phyloP scores from a whole-genome alignment of 2,329 filamentous ascomycete species.

The Alternaria metachromatica region DNA sequence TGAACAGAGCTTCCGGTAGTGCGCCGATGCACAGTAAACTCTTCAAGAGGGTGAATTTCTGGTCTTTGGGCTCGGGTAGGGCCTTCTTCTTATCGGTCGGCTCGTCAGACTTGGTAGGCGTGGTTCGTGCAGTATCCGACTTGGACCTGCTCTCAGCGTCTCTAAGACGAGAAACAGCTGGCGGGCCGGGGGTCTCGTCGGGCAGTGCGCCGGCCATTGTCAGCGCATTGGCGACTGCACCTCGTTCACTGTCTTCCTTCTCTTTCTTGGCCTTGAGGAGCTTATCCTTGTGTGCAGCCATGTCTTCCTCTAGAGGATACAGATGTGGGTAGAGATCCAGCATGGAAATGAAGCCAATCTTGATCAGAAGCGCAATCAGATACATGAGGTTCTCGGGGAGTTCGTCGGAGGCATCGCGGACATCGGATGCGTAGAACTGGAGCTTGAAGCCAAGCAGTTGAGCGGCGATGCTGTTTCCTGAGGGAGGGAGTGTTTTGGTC shows the following conservation, averaged over 20 bases:
- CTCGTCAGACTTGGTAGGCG: slow-evolving; percentile 51
- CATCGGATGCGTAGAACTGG: slow-evolving; percentile 86
- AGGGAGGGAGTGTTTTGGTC: slow-evolving; percentile 81
- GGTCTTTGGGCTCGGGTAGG: slow-evolving; percentile 78
- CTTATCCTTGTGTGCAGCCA: slow-evolving; percentile 75
- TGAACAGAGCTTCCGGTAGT: slow-evolving; percentile 89
- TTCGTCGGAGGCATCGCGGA: slow-evolving; percentile 75
- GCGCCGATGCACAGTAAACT: slow-evolving; percentile 90
- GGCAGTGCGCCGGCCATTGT: slow-evolving; percentile 84
- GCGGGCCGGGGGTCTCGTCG: slow-evolving; percentile 72
- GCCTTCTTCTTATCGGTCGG: slow-evolving; percentile 54
- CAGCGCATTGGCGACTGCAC: slow-evolving; percentile 77
- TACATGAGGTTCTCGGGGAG: slow-evolving; percentile 93
- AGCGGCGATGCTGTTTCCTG: slow-evolving; percentile 88
- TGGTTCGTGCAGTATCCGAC: slow-evolving; percentile 54
- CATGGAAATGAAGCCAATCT: slow-evolving; percentile 94
- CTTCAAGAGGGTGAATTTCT: slow-evolving; percentile 84
- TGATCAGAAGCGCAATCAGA: slow-evolving; percentile 88
- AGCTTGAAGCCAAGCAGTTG: slow-evolving; percentile 97
- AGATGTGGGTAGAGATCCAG: slow-evolving; percentile 91
- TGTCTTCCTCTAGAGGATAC: slow-evolving; percentile 81
- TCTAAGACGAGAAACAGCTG: slow-evolving; percentile 52
- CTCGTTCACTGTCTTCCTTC: slow-evolving; percentile 74
- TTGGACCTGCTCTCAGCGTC: slow-evolving; percentile 63
- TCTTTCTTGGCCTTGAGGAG: slow-evolving; percentile 71